Evolutionary conservation across 495 filamentous ascomycete genomes (phyloP).

Genomic region (Daldinia caldariorum): DNA sequence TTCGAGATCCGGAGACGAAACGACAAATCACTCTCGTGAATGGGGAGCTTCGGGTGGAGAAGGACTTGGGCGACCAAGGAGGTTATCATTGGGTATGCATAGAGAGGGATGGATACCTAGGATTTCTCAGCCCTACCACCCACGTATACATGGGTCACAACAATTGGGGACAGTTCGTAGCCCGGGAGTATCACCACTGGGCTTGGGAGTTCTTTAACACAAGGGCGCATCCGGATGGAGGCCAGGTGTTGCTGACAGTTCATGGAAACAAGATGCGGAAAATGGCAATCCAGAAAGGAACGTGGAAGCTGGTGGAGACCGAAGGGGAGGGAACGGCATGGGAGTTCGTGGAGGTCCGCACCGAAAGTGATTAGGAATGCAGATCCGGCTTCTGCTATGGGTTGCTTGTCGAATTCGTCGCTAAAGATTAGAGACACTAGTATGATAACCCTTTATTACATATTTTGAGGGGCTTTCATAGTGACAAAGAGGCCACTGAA

Average conservation of each 20-base stretch:
- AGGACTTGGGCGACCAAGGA: conserved; percentile 41
- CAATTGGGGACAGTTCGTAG: neutral
- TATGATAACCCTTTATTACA: too few species aligned
- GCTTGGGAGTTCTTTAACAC: conserved; percentile 13
- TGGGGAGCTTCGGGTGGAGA: conserved; percentile 44
- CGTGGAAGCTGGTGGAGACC: neutral
- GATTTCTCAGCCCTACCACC: conserved; percentile 47
- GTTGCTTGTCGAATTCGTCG: neutral
- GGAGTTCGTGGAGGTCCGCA: conserved; percentile 21
- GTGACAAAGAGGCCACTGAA: too few species aligned
- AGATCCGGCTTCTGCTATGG: neutral
- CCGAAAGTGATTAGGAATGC: neutral
- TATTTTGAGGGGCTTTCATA: too few species aligned
- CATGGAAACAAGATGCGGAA: neutral
- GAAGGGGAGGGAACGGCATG: conserved; percentile 7
- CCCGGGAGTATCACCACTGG: neutral
- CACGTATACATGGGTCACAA: conserved; percentile 47
- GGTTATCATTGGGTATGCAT: conserved; percentile 52
- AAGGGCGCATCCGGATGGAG: conserved; percentile 12
- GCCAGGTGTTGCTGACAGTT: conserved; percentile 3
- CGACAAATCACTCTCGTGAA: conserved; percentile 48
- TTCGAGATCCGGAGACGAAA: conserved; percentile 37
- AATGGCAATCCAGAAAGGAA: neutral
- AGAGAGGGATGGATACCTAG: conserved; percentile 52
- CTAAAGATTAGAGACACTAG: neutral